Percentiles rank a stretch among this genome's conserved stretches.
These are phyloP conservation scores for Myxozyma sirexii DNA, from an alignment of 805 yeast species.

Conservation along the genomic window DNA sequence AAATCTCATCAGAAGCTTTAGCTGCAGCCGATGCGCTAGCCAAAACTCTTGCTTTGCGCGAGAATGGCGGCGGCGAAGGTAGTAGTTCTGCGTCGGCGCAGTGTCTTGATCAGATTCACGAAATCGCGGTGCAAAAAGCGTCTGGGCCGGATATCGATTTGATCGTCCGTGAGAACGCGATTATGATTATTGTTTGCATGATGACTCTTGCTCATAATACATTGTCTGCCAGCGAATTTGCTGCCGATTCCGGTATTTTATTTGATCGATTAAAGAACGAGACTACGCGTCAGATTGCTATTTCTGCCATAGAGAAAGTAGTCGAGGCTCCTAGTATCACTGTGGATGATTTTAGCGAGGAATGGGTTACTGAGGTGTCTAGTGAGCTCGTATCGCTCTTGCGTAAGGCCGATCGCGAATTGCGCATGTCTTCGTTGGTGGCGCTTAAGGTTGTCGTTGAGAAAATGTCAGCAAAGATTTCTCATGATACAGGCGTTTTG, in stretches of 20 bases:
- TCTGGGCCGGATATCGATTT: constrained; percentile 43
- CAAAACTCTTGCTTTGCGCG: constrained; percentile 4
- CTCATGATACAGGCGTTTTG: constrained; percentile 11
- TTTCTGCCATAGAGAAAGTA: constrained; percentile 39
- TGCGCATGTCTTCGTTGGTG: constrained; percentile 36
- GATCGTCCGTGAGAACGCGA: constrained; percentile 46
- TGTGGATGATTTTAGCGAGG: constrained; percentile 30
- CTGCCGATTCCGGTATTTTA: constrained; percentile 42
- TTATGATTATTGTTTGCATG: constrained; percentile 41
- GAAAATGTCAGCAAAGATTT: constrained; percentile 1
- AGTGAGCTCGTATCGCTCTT: constrained; percentile 32
- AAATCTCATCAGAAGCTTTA: constrained; percentile 44
- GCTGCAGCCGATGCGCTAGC: constrained; percentile 40
- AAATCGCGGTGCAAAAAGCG: constrained; percentile 44
- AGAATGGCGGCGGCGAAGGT: neutral
- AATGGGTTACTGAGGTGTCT: constrained; percentile 34
- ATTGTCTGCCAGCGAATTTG: constrained; percentile 38
- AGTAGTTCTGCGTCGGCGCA: constrained; percentile 2
- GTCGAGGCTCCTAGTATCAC: constrained; percentile 34
- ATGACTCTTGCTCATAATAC: constrained; percentile 30
- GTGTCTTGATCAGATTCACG: constrained; percentile 33
- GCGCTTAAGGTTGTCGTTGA: constrained; percentile 29
- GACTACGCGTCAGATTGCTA: constrained; percentile 43
- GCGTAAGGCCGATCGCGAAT: constrained; percentile 34
- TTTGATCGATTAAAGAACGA: constrained; percentile 44